Percentiles rank a stretch among this genome's conserved stretches.
Conservation (phyloP, 805 yeast genomes). For the Wickerhamiella lipophila region DNA sequence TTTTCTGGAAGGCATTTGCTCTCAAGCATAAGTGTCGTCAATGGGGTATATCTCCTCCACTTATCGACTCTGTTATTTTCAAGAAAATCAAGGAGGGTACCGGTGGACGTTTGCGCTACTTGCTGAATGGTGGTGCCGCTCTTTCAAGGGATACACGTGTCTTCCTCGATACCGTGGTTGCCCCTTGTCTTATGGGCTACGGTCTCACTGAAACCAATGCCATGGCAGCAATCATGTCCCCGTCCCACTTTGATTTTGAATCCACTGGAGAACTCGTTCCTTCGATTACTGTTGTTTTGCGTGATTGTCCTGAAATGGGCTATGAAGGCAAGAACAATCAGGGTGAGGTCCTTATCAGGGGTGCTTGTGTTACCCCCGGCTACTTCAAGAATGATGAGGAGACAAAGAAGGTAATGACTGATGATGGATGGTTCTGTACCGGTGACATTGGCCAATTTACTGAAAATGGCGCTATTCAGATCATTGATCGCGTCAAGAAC, state of each 20-base stretch:
- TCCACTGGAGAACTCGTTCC: constrained; percentile 76
- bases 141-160: constrained; percentile 68
- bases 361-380: constrained; percentile 58
- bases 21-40: constrained; percentile 50
- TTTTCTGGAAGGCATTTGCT: constrained; percentile 80
- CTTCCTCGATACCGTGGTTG: constrained; percentile 61
- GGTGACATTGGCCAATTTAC: constrained; percentile 98
- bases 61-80: constrained; percentile 65
- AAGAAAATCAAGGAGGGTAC: constrained; percentile 86
- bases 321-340: constrained; percentile 81
- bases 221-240: constrained; percentile 59
- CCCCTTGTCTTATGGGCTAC: constrained; percentile 86
- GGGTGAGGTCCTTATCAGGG: constrained; percentile 81
- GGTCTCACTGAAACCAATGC: constrained; percentile 97
- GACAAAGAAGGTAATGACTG: constrained; percentile 59
- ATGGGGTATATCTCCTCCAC: constrained; percentile 63
- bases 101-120: constrained; percentile 68
- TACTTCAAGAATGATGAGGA: constrained; percentile 77
- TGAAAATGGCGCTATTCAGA: constrained; percentile 54
- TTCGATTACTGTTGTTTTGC: constrained; percentile 72
- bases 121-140: constrained; percentile 90
- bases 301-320: constrained; percentile 85
- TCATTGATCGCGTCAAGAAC: constrained; percentile 92
- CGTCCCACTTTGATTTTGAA: constrained; percentile 53
- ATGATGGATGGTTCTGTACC: constrained; percentile 88